These are phyloP conservation scores for Ophiostoma ips DNA, from an alignment of 2,329 filamentous ascomycete genomes.

Conservation along the genomic window DNA sequence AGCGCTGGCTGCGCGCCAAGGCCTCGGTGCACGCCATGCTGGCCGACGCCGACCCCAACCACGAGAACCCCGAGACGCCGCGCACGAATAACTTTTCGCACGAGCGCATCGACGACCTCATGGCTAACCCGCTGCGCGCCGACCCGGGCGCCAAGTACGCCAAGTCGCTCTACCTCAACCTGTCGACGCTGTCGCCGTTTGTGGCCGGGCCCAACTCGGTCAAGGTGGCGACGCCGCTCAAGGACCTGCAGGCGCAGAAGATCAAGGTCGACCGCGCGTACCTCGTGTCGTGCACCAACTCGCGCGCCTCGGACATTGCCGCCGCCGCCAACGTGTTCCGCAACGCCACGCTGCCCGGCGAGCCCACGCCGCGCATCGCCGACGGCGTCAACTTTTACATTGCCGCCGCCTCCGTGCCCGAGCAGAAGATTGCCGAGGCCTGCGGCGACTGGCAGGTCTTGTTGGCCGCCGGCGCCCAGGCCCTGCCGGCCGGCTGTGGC, in stretches of 20 bases:
- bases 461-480: constrained; percentile 62
- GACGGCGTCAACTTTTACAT: constrained; percentile 76
- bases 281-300: constrained; percentile 82
- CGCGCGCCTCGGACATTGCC: constrained; percentile 63
- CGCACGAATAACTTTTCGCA: constrained; percentile 53
- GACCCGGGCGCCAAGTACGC: constrained; percentile 70
- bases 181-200: constrained; percentile 71
- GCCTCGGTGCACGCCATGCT: constrained; percentile 58
- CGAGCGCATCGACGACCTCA: constrained; percentile 55
- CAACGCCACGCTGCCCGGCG: constrained; percentile 53
- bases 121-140: constrained; percentile 50
- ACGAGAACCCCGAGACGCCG: constrained; percentile 17
- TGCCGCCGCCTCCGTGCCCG: constrained; percentile 65
- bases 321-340: constrained; percentile 76
- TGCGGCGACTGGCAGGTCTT: constrained; percentile 76
- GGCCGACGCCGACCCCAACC: constrained; percentile 16
- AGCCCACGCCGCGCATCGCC: constrained; percentile 58
- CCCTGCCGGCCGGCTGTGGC: constrained; percentile 61
- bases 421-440: constrained; percentile 66
- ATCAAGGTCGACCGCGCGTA: constrained; percentile 78
- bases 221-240: constrained; percentile 68
- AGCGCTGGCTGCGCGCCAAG: constrained; percentile 62
- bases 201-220: constrained; percentile 84
- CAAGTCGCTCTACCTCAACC: constrained; percentile 71
- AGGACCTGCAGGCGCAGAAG: constrained; percentile 55